Conservation (phyloP, 441 rosid genomes). For the Croton setiger region DNA sequence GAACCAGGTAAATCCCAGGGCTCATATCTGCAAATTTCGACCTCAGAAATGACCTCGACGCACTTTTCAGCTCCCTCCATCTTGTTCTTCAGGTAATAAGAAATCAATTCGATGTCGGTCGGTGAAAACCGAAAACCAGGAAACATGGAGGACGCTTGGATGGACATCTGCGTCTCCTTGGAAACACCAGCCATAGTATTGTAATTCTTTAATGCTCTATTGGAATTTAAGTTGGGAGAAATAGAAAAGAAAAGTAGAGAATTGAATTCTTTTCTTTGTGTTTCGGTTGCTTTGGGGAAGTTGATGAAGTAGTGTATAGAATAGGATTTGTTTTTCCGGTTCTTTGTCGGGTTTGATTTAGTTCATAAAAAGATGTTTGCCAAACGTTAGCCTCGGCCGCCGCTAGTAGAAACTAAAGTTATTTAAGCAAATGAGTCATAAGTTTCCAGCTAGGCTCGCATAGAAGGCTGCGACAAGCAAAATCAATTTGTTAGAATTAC, state of each 20-base stretch:
- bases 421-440: too few species aligned
- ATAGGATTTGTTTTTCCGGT: background rate
- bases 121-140: slow-evolving; percentile 87
- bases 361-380: too few species aligned
- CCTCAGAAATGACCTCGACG: slow-evolving; percentile 64
- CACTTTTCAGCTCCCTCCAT: slow-evolving; percentile 56
- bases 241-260: background rate
- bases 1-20: slow-evolving; percentile 91
- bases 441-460: too few species aligned
- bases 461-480: too few species aligned
- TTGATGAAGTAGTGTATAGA: background rate
- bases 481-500: too few species aligned
- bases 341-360: background rate
- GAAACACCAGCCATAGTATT: slow-evolving; percentile 28
- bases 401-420: too few species aligned
- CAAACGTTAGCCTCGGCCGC: too few species aligned
- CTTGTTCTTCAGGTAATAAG: slow-evolving; percentile 71
- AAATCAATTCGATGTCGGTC: slow-evolving; percentile 70
- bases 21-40: slow-evolving; percentile 63
- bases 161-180: slow-evolving; percentile 45
- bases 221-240: background rate
- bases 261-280: slow-evolving; percentile 13
- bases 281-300: background rate
- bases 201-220: background rate
- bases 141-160: slow-evolving; percentile 60